A percentile compares a stretch with the other conserved stretches of the same genome.
Evolutionary conservation across 176 grass and related monocot species (phyloP).

Genomic region (Juncus inflexus): DNA sequence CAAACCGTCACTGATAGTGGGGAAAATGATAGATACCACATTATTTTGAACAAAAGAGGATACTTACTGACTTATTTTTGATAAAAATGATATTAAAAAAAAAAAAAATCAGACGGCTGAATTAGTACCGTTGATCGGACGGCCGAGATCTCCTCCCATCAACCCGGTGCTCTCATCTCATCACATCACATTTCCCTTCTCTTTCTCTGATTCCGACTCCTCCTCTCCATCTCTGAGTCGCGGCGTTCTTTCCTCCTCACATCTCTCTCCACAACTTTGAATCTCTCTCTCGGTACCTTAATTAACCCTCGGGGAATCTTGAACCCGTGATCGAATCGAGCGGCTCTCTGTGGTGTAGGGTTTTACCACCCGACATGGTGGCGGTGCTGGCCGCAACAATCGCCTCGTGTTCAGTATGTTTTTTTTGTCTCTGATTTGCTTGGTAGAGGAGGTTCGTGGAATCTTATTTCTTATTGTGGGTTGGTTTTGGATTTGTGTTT

Average conservation of each 20-base stretch:
- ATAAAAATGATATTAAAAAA: no score
- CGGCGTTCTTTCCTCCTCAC: conserved; percentile 12
- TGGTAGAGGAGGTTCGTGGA: no score
- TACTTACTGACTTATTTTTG: no score
- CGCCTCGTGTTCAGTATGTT: conserved; percentile 20
- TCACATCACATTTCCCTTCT: not conserved
- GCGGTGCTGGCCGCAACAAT: not conserved
- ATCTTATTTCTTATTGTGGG: not conserved
- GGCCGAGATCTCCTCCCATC: not conserved
- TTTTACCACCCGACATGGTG: conserved; percentile 39
- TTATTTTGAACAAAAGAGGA: no score
- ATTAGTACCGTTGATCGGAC: not conserved
- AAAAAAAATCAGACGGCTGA: no score
- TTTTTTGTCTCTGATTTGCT: not conserved
- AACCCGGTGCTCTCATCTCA: not conserved
- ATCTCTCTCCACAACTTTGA: conserved; percentile 25
- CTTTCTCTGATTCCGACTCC: not conserved
- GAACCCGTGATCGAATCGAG: conserved; percentile 21
- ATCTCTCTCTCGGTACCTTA: conserved; percentile 5
- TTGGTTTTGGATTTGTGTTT: not conserved
- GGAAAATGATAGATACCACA: no score
- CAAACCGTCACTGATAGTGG: no score
- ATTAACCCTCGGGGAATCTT: not conserved
- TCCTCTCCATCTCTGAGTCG: not conserved
- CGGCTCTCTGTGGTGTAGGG: no score